Evolutionary conservation across 306 rosid genomes (phyloP).

Genomic region (Urtica urens): DNA sequence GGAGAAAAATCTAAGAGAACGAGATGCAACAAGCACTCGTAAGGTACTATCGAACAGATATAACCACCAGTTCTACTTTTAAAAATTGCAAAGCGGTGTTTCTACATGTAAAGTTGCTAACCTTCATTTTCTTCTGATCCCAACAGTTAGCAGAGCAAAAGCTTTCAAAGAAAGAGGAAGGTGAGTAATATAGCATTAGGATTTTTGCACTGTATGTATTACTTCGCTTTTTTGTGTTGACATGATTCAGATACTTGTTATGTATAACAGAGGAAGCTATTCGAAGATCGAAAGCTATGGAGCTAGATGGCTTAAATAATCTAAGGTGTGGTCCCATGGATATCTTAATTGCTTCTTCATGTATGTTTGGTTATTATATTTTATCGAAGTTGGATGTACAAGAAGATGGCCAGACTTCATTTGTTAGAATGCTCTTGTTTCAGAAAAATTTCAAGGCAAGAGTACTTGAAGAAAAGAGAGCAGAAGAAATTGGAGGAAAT

Average conservation of each 20-base stretch:
- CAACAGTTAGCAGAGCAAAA: slow-evolving; percentile 61
- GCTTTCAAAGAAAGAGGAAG: slow-evolving; percentile 69
- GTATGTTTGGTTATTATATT: no score
- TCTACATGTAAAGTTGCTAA: slow-evolving; percentile 13
- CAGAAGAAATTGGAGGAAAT: slow-evolving; percentile 80
- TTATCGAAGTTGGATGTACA: no score
- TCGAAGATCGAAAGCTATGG: slow-evolving; percentile 60
- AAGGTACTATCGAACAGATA: no score
- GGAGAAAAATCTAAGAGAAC: slow-evolving; percentile 61
- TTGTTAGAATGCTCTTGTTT: slow-evolving; percentile 13
- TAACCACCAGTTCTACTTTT: no score
- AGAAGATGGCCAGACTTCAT: no score
- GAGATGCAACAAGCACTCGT: slow-evolving; percentile 67
- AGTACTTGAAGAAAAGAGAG: slow-evolving; percentile 86
- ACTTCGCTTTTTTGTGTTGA: neutral
- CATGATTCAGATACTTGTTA: slow-evolving; percentile 24
- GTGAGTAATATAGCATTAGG: slow-evolving; percentile 24
- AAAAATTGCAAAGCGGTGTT: no score
- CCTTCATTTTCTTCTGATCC: slow-evolving; percentile 5
- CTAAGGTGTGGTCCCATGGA: slow-evolving; percentile 47
- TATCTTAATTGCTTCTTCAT: no score
- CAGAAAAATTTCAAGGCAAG: slow-evolving; percentile 84
- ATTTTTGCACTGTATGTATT: neutral
- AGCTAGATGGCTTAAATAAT: slow-evolving; percentile 31
- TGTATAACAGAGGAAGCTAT: slow-evolving; percentile 62